These are phyloP conservation scores for Stachybotrys echinatus DNA, from an alignment of 2,329 filamentous ascomycete species.

Conservation along the genomic window DNA sequence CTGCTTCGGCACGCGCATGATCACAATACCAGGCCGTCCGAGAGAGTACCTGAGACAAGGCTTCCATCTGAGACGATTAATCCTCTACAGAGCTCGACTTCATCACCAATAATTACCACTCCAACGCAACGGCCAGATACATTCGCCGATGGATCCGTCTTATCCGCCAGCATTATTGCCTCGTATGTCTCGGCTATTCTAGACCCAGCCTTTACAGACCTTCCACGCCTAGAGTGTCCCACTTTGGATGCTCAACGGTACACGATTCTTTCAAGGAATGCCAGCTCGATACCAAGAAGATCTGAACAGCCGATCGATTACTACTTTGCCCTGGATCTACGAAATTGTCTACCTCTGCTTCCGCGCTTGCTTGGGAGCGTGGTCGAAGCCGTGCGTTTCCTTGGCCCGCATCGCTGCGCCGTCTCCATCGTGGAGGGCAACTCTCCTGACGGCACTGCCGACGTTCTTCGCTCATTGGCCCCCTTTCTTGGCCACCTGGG, in stretches of 20 bases:
- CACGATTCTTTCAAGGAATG: too few species aligned
- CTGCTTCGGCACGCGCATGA: too few species aligned
- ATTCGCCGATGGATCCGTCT: slow-evolving; percentile 15
- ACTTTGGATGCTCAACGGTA: slow-evolving; percentile 13
- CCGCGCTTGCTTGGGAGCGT: slow-evolving; percentile 47
- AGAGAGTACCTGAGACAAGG: too few species aligned
- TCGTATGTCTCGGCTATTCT: slow-evolving; percentile 23
- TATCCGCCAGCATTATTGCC: slow-evolving; percentile 11
- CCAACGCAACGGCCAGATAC: neutral
- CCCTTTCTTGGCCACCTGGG: slow-evolving; percentile 31
- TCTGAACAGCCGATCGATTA: slow-evolving; percentile 22
- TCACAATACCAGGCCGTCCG: too few species aligned
- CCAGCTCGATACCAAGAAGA: too few species aligned
- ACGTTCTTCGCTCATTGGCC: slow-evolving; percentile 38
- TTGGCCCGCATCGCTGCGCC: slow-evolving; percentile 44
- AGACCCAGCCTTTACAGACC: slow-evolving; percentile 12
- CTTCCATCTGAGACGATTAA: too few species aligned
- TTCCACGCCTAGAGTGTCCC: slow-evolving; percentile 24
- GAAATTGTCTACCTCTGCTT: slow-evolving; percentile 37
- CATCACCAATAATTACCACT: too few species aligned
- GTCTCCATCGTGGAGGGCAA: slow-evolving; percentile 52
- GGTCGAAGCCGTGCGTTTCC: slow-evolving; percentile 41
- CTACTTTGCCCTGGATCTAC: slow-evolving; percentile 49
- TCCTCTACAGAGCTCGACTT: too few species aligned
- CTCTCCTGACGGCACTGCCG: slow-evolving; percentile 48